A percentile compares a stretch with the other conserved stretches of the same genome.
phyloP scores from a whole-genome alignment of 371 early-diverging fungal species.

The Mucor lusitanicus region DNA sequence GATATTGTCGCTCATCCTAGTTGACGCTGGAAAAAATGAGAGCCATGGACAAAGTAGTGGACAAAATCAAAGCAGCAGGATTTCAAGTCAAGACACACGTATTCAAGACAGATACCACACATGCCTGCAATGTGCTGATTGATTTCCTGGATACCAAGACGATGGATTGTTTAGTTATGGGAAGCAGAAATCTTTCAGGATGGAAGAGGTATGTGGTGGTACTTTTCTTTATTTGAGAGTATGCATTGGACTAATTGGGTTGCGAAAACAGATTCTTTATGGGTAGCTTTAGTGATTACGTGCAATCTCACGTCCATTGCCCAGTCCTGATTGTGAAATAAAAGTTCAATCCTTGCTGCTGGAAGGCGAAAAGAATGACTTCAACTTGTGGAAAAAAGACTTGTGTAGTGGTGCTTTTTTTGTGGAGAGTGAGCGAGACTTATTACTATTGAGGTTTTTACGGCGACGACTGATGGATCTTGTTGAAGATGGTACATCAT shows the following conservation, averaged over 20 bases:
- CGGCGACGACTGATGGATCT: not conserved
- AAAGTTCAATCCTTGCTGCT: not conserved
- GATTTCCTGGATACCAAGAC: slow-evolving; percentile 37
- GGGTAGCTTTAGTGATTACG: slow-evolving; percentile 57
- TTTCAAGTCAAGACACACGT: slow-evolving; percentile 22
- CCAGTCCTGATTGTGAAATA: slow-evolving; percentile 53
- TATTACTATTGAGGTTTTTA: not conserved
- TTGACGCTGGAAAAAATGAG: slow-evolving; percentile 16
- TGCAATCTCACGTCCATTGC: slow-evolving; percentile 47
- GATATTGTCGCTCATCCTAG: slow-evolving; percentile 13
- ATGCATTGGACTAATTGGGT: not conserved
- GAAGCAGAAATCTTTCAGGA: slow-evolving; percentile 47
- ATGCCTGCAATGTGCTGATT: slow-evolving; percentile 38
- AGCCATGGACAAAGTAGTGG: slow-evolving; percentile 21
- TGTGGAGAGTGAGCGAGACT: not conserved
- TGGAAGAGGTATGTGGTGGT: slow-evolving; percentile 50
- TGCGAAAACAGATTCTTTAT: slow-evolving; percentile 38
- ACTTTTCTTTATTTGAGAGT: not conserved
- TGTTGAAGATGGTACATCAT: not conserved
- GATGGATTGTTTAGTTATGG: slow-evolving; percentile 48
- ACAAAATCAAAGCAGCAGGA: slow-evolving; percentile 9
- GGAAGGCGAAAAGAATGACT: not conserved
- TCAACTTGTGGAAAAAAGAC: not conserved
- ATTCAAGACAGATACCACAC: slow-evolving; percentile 30
- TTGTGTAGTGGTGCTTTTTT: not conserved